Evolutionary conservation across 2,329 filamentous ascomycete species (phyloP).

Genomic region (Botryotinia calthae): DNA sequence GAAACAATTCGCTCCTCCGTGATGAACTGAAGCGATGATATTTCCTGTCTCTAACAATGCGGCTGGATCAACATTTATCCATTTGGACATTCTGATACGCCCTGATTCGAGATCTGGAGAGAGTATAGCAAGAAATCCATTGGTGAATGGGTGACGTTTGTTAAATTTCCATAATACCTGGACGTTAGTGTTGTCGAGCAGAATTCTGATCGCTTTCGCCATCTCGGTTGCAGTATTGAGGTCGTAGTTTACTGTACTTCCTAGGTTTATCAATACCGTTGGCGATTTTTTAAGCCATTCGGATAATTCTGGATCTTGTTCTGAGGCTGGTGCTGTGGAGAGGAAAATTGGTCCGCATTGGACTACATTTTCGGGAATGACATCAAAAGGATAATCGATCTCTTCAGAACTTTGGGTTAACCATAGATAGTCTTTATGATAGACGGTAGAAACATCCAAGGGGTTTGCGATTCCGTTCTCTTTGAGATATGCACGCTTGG

Average conservation of each 20-base stretch:
- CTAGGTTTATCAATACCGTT: constrained; percentile 48
- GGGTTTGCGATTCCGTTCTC: constrained; percentile 27
- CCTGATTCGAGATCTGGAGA: constrained; percentile 7
- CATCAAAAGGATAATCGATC: constrained; percentile 39
- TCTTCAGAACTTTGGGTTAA: constrained; percentile 25
- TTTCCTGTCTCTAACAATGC: constrained; percentile 39
- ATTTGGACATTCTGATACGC: constrained; percentile 18
- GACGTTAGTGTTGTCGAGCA: constrained; percentile 37
- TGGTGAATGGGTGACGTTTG: not conserved
- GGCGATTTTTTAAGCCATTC: constrained; percentile 43
- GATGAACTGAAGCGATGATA: constrained; percentile 39
- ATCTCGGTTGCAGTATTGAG: constrained; percentile 41
- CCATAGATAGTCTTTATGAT: constrained; percentile 24
- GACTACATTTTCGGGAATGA: constrained; percentile 42
- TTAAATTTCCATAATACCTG: constrained; percentile 40
- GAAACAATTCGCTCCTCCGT: constrained; percentile 42
- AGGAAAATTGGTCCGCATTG: constrained; percentile 48
- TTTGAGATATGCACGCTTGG: constrained; percentile 31
- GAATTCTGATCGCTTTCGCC: constrained; percentile 38
- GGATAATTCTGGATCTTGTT: constrained; percentile 43
- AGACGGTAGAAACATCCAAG: constrained; percentile 6
- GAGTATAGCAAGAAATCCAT: constrained; percentile 22
- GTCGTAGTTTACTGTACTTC: constrained; percentile 35
- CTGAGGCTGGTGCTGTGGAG: constrained; percentile 34
- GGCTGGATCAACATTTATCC: constrained; percentile 20